phyloP scores from a whole-genome alignment of 139 green algal genomes.

The Volvox africanus region DNA sequence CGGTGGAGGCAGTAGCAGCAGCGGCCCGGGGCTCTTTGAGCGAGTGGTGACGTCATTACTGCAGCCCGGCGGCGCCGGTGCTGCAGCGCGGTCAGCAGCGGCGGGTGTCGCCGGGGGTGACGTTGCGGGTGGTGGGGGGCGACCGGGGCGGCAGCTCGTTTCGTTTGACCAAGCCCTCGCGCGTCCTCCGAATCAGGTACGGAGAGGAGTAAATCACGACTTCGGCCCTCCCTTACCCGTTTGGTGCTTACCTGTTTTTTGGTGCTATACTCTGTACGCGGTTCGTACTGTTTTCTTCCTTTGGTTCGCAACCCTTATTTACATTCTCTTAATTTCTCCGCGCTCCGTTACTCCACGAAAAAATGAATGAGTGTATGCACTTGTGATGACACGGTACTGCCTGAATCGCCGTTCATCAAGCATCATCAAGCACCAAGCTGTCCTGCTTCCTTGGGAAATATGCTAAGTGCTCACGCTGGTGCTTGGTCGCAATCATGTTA shows the following conservation, averaged over 20 bases:
- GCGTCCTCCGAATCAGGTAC: conserved; percentile 1
- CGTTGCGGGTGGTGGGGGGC: not conserved
- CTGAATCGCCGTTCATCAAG: too few relatives aligned
- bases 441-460: too few relatives aligned
- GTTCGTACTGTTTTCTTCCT: too few relatives aligned
- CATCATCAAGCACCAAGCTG: too few relatives aligned
- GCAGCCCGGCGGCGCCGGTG: not conserved
- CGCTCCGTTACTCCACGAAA: not conserved
- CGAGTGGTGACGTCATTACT: conserved; percentile 31
- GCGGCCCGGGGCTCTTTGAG: conserved; percentile 33
- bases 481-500: too few relatives aligned
- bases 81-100: not conserved
- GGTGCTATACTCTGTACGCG: too few relatives aligned
- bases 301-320: too few relatives aligned
- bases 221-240: too few relatives aligned
- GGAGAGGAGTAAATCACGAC: too few relatives aligned
- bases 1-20: not conserved
- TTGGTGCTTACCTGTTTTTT: too few relatives aligned
- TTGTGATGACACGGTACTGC: not conserved
- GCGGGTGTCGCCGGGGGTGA: not conserved
- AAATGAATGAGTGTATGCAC: not conserved
- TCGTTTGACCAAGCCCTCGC: conserved; percentile 36
- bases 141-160: conserved; percentile 18
- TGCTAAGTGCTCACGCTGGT: too few relatives aligned
- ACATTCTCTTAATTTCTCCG: not conserved